These are phyloP conservation scores for Pyrus betulifolia DNA, from an alignment of 306 rosid species.

Conservation along the genomic window DNA sequence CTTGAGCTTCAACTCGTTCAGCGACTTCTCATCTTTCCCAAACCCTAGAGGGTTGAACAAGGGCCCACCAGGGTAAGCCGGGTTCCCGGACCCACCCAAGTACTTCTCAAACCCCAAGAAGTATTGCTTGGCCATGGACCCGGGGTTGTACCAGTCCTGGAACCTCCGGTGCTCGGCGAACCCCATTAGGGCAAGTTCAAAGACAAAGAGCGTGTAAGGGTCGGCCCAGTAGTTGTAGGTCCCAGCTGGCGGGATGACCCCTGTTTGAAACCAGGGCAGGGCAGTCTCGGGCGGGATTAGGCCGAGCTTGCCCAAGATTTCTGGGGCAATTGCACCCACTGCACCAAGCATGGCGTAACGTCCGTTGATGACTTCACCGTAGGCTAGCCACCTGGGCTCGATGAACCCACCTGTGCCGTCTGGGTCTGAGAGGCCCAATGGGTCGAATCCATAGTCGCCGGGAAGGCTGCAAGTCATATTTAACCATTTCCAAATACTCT, in stretches of 20 bases:
- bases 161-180: constrained; percentile 92
- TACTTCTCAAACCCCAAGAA: constrained; percentile 76
- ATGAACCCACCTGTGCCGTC: constrained; percentile 98
- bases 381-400: constrained; percentile 91
- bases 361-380: constrained; percentile 86
- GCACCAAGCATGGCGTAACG: constrained; percentile 88
- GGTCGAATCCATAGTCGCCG: constrained; percentile 91
- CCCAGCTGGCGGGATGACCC: constrained; percentile 89
- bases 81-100: constrained; percentile 74
- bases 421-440: constrained; percentile 93
- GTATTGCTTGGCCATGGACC: constrained; percentile 82
- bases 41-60: constrained; percentile 88
- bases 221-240: constrained; percentile 95
- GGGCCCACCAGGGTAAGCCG: constrained; percentile 94
- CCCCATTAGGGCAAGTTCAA: constrained; percentile 81
- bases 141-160: constrained; percentile 85
- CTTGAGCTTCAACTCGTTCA: constrained; percentile 88
- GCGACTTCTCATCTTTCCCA: constrained; percentile 76
- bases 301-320: constrained; percentile 65
- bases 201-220: constrained; percentile 71
- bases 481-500: neutral
- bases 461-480: constrained; percentile 52
- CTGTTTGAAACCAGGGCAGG: constrained; percentile 92
- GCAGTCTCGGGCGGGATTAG: constrained; percentile 83
- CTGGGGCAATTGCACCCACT: constrained; percentile 79